A percentile compares a stretch with the other conserved stretches of the same genome.
phyloP scores from a whole-genome alignment of 176 grass and related monocot genomes.

The Olyra latifolia region DNA sequence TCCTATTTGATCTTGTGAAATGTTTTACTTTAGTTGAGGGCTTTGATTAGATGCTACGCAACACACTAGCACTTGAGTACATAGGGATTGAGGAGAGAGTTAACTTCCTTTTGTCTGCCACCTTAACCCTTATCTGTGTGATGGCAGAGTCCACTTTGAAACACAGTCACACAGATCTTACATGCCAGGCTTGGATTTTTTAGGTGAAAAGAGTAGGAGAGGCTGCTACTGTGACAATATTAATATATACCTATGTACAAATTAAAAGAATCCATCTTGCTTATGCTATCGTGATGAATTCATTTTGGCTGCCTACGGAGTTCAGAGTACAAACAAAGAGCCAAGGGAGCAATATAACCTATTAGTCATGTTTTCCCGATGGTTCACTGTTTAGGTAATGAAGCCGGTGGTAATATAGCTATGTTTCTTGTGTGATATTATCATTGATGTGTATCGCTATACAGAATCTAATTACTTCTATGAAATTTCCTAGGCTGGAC shows the following conservation, averaged over 20 bases:
- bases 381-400: background rate
- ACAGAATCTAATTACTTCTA: background rate
- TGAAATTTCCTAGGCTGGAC: constrained; percentile 51
- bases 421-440: background rate
- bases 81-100: background rate
- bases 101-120: background rate
- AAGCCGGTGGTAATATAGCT: background rate
- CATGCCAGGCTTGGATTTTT: background rate
- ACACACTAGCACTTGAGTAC: background rate
- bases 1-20: background rate
- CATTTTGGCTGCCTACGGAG: background rate
- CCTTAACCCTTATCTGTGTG: background rate
- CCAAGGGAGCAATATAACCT: background rate
- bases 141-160: background rate
- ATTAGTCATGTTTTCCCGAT: background rate
- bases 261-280: background rate
- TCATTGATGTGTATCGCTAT: background rate
- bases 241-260: too few species aligned
- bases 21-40: background rate
- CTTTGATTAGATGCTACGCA: background rate
- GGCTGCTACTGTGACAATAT: too few species aligned
- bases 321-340: background rate
- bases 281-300: background rate
- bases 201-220: too few species aligned
- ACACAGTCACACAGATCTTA: background rate